Conservation (phyloP, 73 alveolate genomes). For the Tetrahymena thermophila region DNA sequence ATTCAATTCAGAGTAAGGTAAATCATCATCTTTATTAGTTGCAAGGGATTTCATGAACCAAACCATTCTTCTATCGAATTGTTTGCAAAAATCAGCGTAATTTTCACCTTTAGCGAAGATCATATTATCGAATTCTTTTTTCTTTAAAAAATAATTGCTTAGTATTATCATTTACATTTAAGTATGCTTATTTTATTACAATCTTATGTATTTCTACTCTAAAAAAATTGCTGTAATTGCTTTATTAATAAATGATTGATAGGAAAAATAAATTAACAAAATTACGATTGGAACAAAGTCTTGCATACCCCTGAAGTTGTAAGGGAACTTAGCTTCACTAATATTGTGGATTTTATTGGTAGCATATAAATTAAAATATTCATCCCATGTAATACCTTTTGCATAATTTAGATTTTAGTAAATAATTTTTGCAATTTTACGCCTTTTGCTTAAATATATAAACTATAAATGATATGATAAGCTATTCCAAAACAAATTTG, state of each 20-base stretch:
- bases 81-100: neutral
- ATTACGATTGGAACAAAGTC: neutral
- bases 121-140: neutral
- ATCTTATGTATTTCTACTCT: neutral
- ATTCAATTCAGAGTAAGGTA: neutral
- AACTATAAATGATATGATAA: neutral
- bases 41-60: neutral
- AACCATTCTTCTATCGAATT: neutral
- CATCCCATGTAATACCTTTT: neutral
- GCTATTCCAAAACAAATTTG: neutral
- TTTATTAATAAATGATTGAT: neutral
- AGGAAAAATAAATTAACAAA: neutral
- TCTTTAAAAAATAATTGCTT: neutral
- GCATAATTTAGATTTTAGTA: neutral
- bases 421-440: neutral
- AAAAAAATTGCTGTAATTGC: neutral
- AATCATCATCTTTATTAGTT: neutral
- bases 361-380: neutral
- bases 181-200: neutral
- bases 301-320: neutral
- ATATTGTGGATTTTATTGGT: neutral
- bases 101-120: neutral
- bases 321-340: neutral
- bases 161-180: neutral
- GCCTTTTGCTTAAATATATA: neutral